A percentile compares a stretch with the other conserved stretches of the same genome.
Conservation (phyloP, 345 rosid genomes). For the Erysimum cheiranthoides region DNA sequence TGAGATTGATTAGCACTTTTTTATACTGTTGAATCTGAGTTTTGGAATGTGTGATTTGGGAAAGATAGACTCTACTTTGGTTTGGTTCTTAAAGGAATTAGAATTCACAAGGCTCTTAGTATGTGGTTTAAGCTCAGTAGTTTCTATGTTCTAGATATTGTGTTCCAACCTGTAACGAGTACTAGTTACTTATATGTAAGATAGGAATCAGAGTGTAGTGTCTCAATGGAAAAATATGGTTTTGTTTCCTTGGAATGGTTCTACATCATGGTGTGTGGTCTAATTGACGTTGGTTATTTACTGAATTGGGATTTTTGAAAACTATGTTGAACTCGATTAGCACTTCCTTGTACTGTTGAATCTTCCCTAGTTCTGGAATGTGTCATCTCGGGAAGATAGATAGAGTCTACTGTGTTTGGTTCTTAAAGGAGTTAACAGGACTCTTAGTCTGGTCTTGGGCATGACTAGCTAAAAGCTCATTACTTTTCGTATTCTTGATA, state of each 20-base stretch:
- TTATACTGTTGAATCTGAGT: background rate
- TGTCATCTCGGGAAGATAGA: background rate
- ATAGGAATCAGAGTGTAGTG: background rate
- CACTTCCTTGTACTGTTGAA: background rate
- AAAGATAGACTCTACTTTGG: background rate
- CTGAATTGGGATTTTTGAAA: background rate
- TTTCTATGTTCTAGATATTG: background rate
- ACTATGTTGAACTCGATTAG: background rate
- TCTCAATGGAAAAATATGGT: background rate
- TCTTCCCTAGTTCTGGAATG: background rate
- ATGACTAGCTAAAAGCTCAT: constrained; percentile 10
- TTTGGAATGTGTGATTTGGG: background rate
- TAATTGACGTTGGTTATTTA: background rate
- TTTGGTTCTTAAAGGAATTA: background rate
- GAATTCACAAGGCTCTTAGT: background rate
- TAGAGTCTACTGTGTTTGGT: background rate
- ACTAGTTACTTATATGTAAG: background rate
- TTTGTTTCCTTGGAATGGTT: background rate
- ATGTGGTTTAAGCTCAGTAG: background rate
- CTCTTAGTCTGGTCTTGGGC: background rate
- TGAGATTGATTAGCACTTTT: background rate
- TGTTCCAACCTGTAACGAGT: background rate
- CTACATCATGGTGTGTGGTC: background rate
- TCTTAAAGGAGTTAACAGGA: background rate
- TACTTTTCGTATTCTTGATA: background rate